These are phyloP conservation scores for Acacia pycnantha DNA, from an alignment of 331 rosid genomes.

Conservation along the genomic window DNA sequence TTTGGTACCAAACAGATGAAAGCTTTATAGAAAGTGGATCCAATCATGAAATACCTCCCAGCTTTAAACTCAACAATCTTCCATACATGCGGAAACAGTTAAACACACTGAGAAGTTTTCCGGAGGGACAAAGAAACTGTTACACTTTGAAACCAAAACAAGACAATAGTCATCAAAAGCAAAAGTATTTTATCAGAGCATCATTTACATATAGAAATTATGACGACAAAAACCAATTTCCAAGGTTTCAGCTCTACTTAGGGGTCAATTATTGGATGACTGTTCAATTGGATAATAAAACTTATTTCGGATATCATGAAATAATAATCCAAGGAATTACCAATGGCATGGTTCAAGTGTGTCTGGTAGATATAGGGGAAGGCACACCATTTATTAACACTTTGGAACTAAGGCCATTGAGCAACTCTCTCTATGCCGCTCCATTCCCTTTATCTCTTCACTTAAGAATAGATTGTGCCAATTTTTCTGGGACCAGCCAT, in stretches of 20 bases:
- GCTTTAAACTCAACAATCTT: neutral
- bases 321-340: neutral
- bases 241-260: neutral
- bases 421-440: neutral
- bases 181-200: neutral
- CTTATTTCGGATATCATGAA: neutral
- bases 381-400: neutral
- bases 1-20: neutral
- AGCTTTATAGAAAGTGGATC: neutral
- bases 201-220: neutral
- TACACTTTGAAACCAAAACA: neutral
- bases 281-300: neutral
- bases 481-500: no score
- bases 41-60: neutral
- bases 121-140: neutral
- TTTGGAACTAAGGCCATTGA: neutral
- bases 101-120: neutral
- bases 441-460: neutral
- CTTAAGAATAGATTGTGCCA: neutral
- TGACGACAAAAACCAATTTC: neutral
- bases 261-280: neutral
- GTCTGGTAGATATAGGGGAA: neutral
- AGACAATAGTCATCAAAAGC: neutral
- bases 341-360: neutral
- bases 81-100: neutral